Conservation (phyloP, 1,139 yeast species). For the Taphrina wiesneri region DNA sequence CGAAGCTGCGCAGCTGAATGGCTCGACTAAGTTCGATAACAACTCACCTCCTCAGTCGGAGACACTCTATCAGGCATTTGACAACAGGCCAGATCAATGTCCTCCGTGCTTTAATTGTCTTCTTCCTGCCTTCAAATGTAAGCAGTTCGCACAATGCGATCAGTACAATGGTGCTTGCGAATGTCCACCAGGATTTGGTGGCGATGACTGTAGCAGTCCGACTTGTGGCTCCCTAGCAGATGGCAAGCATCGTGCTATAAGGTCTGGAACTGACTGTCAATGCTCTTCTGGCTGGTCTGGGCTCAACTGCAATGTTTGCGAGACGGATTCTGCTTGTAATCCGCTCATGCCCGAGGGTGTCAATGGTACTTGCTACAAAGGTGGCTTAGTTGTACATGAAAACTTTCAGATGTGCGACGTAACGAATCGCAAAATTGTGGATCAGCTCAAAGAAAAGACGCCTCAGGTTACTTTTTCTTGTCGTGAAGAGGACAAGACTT, state of each 20-base stretch:
- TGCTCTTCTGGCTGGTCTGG: constrained; percentile 92
- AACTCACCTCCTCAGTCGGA: not conserved
- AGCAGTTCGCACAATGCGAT: constrained; percentile 85
- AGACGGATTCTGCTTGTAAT: constrained; percentile 71
- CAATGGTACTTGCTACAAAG: constrained; percentile 81
- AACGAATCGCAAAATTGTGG: constrained; percentile 72
- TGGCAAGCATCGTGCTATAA: constrained; percentile 61
- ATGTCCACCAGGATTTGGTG: constrained; percentile 90
- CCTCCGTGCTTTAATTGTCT: constrained; percentile 71
- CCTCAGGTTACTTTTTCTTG: constrained; percentile 95
- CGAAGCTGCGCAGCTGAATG: not conserved
- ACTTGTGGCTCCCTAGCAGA: constrained; percentile 79
- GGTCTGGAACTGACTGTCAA: constrained; percentile 59
- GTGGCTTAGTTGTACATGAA: constrained; percentile 80
- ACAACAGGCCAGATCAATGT: constrained; percentile 26
- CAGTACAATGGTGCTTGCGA: constrained; percentile 87
- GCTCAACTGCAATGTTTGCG: constrained; percentile 85
- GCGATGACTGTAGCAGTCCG: constrained; percentile 86
- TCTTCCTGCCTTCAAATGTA: constrained; percentile 84
- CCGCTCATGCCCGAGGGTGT: constrained; percentile 84
- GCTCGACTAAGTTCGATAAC: not conserved
- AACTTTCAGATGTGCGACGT: constrained; percentile 94
- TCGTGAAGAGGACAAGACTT: constrained; percentile 61
- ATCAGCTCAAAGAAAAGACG: constrained; percentile 71
- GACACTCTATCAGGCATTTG: not conserved